Base-by-base conservation (phyloP, 1,284 basidiomycete species). In the Butyriboletus appendiculatus region DNA sequence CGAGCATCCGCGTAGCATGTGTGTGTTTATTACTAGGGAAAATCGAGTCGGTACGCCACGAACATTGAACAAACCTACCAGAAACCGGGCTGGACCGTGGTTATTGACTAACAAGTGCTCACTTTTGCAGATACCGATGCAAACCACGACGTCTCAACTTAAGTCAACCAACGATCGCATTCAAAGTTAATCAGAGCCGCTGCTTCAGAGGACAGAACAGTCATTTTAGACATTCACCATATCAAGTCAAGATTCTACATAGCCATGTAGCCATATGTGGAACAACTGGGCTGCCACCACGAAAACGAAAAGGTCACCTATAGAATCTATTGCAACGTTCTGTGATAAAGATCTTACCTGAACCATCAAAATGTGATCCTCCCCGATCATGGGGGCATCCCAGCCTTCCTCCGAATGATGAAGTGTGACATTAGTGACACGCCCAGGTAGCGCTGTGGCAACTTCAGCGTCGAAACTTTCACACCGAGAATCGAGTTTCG, bases 381-480 rank as follows among this genome's bases (percentile, higher is more conserved):
- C 70, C 16, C 70, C 67, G 9, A 68, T 63, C 70, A 68, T 72
- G 32, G 50, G 53, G 34, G 68, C 54, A 12, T 69, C 61, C 67
- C 68, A 72, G 2, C 63, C 64, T 1, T 47, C 48, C 5, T 54
- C 57, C 15, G 41, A 50, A 22, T 38, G 41, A 5, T 42, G 39
- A 28, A 70, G 58, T 11, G 22, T 42, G 41, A 63, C 2, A 30
- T n/a, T 35, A 26, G 54, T 39, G 12, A 71, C 67, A 33, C 70
- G 67, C 16, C 70, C 67, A 20, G 68, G 65, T 7, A 72, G 41
- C 18, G n/a, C 34, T 5, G 67, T 70, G 4, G 12, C 12, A 10
- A 72, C 50, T 8, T 60, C 47, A 35, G 39, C 50, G 0, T 15
- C 11, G 20, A 70, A 72, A 15, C 48, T 38, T 11, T 45, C 30